Percentiles rank a stretch among this genome's conserved stretches.
Evolutionary conservation across 163 green algal species (phyloP).

Genomic region (Scenedesmus sp.): DNA sequence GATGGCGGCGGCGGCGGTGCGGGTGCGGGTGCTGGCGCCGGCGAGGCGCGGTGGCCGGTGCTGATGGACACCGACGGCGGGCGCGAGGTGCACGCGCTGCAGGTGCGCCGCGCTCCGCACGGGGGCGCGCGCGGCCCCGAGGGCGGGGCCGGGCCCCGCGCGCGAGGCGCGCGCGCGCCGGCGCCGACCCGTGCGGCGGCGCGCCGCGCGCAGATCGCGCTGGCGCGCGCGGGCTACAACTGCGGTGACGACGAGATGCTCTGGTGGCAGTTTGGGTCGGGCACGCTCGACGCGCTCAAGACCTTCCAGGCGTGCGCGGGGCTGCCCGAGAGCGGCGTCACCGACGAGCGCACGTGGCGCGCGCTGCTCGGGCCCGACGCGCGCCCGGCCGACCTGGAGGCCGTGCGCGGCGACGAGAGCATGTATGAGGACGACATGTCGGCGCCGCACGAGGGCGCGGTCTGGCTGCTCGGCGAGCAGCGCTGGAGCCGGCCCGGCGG

Average conservation of each 20-base stretch:
- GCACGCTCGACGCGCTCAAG: slow-evolving; percentile 68
- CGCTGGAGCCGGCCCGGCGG: slow-evolving; percentile 67
- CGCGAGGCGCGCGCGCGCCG: too few species aligned
- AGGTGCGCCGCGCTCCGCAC: slow-evolving; percentile 51
- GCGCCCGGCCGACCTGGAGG: slow-evolving; percentile 56
- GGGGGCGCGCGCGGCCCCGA: too few species aligned
- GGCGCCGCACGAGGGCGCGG: slow-evolving; percentile 44
- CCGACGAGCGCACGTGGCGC: slow-evolving; percentile 71
- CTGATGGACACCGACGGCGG: slow-evolving; percentile 83
- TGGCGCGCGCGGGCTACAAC: slow-evolving; percentile 56
- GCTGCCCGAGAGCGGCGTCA: slow-evolving; percentile 77
- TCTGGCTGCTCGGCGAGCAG: slow-evolving; percentile 89
- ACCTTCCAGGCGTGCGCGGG: slow-evolving; percentile 77
- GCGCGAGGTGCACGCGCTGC: slow-evolving; percentile 79
- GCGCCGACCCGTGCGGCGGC: too few species aligned
- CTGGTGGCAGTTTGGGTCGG: slow-evolving; percentile 87
- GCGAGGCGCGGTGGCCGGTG: slow-evolving; percentile 64
- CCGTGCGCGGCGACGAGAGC: slow-evolving; percentile 40
- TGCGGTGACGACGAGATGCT: slow-evolving; percentile 80
- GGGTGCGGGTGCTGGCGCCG: background rate
- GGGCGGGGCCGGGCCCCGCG: too few species aligned
- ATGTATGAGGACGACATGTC: slow-evolving; percentile 78
- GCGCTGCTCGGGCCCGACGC: slow-evolving; percentile 69
- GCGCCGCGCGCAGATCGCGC: slow-evolving; percentile 40
- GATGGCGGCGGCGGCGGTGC: slow-evolving; percentile 22